phyloP scores from a whole-genome alignment of 2,329 filamentous ascomycete genomes.

The Penicillium sp. region DNA sequence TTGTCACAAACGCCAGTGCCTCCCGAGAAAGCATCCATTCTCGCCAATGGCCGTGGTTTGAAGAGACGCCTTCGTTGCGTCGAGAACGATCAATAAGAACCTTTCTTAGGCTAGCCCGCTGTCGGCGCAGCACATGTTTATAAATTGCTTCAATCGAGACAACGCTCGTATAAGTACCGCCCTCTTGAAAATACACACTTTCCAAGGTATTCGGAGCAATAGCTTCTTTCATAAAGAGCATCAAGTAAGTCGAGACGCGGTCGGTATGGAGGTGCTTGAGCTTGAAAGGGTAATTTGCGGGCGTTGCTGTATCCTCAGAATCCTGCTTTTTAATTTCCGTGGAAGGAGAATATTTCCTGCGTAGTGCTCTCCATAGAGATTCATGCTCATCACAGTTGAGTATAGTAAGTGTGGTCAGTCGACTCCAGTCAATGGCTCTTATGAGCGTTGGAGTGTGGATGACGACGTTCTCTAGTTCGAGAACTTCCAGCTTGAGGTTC shows the following conservation, averaged over 20 bases:
- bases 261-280: conserved; percentile 75
- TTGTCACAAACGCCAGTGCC: conserved; percentile 68
- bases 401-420: conserved; percentile 67
- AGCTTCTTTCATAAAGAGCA: conserved; percentile 72
- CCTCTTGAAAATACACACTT: conserved; percentile 71
- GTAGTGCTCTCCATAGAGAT: conserved; percentile 68
- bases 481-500: conserved; percentile 62
- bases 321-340: conserved; percentile 4
- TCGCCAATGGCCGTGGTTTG: conserved; percentile 52
- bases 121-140: conserved; percentile 64
- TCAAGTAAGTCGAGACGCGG: conserved; percentile 62
- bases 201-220: conserved; percentile 76
- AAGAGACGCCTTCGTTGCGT: conserved; percentile 42
- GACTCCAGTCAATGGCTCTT: conserved; percentile 70
- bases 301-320: not conserved
- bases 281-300: conserved; percentile 57
- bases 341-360: conserved; percentile 55
- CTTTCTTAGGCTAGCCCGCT: conserved; percentile 66
- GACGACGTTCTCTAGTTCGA: conserved; percentile 71
- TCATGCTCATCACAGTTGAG: conserved; percentile 71
- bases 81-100: conserved; percentile 69
- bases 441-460: conserved; percentile 69
- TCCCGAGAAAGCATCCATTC: conserved; percentile 70
- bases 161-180: conserved; percentile 49
- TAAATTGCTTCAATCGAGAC: conserved; percentile 70